Evolutionary conservation across 2,329 filamentous ascomycete genomes (phyloP).

Genomic region (Aphanoascus verrucosus): DNA sequence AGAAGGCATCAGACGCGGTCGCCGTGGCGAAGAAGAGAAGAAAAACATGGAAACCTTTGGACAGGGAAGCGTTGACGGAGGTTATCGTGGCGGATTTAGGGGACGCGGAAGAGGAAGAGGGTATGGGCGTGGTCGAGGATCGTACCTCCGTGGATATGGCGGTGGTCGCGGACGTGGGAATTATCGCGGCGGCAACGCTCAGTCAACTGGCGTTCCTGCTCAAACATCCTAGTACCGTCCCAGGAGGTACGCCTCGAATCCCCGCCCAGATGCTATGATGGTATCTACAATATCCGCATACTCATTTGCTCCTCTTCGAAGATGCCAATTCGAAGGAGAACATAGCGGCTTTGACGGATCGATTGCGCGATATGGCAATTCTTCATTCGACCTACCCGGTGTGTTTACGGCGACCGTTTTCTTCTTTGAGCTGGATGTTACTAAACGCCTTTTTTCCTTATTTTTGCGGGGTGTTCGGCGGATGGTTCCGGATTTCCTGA

Average conservation of each 20-base stretch:
- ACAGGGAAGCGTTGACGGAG: slow-evolving; percentile 83
- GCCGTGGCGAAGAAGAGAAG: slow-evolving; percentile 83
- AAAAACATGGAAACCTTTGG: slow-evolving; percentile 98
- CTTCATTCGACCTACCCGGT: background rate
- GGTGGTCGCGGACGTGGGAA: slow-evolving; percentile 35
- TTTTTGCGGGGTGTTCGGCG: slow-evolving; percentile 4
- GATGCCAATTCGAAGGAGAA: too few species aligned
- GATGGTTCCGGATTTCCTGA: background rate
- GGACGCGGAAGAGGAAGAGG: slow-evolving; percentile 54
- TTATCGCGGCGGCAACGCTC: slow-evolving; percentile 34
- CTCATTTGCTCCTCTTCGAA: too few species aligned
- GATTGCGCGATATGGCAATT: background rate
- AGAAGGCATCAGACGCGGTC: slow-evolving; percentile 61
- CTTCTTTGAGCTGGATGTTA: background rate
- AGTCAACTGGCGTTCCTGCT: slow-evolving; percentile 31
- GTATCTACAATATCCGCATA: background rate
- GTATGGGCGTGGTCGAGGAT: slow-evolving; percentile 39
- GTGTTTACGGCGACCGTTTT: background rate
- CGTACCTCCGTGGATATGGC: slow-evolving; percentile 39
- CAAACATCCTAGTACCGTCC: background rate
- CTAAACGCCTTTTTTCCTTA: background rate
- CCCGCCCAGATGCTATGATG: background rate
- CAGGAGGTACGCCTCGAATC: background rate
- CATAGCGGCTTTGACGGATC: background rate
- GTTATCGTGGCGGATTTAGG: slow-evolving; percentile 69